phyloP scores from a whole-genome alignment of 139 green algal genomes.

The Chlorella sp. region DNA sequence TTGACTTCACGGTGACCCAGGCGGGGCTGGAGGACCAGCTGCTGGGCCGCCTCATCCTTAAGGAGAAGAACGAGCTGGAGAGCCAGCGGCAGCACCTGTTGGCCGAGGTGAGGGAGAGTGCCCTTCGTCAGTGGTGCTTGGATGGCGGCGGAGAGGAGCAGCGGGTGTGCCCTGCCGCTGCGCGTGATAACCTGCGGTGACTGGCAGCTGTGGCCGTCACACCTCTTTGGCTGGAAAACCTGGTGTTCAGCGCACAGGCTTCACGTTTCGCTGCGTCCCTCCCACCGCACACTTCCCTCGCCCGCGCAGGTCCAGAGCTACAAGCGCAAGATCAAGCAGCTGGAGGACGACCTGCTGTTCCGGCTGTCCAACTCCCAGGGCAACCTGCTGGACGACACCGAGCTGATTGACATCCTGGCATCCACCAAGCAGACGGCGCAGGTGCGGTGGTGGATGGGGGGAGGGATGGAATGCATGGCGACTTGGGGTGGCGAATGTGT shows the following conservation, averaged over 20 bases:
- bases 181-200: no score
- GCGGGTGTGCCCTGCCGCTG: no score
- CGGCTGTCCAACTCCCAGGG: slow-evolving; percentile 81
- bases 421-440: slow-evolving; percentile 93
- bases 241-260: no score
- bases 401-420: slow-evolving; percentile 95
- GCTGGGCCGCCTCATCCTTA: slow-evolving; percentile 93
- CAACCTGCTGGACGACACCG: slow-evolving; percentile 97
- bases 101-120: slow-evolving; percentile 94
- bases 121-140: no score
- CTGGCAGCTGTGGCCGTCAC: no score
- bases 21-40: slow-evolving; percentile 96
- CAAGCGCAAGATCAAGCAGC: slow-evolving; percentile 94
- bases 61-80: slow-evolving; percentile 97
- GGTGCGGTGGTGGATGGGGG: slow-evolving; percentile 10
- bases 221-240: no score
- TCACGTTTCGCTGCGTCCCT: no score
- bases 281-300: no score
- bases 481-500: no score
- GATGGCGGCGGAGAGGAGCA: no score
- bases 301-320: slow-evolving; percentile 72
- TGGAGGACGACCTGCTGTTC: slow-evolving; percentile 96
- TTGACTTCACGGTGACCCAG: slow-evolving; percentile 97
- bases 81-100: slow-evolving; percentile 90
- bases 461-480: no score